Evolutionary conservation across 2,329 filamentous ascomycete species (phyloP), one percentile per base, ranked within the genome.

Genomic region (Magnaporthales sp.): DNA sequence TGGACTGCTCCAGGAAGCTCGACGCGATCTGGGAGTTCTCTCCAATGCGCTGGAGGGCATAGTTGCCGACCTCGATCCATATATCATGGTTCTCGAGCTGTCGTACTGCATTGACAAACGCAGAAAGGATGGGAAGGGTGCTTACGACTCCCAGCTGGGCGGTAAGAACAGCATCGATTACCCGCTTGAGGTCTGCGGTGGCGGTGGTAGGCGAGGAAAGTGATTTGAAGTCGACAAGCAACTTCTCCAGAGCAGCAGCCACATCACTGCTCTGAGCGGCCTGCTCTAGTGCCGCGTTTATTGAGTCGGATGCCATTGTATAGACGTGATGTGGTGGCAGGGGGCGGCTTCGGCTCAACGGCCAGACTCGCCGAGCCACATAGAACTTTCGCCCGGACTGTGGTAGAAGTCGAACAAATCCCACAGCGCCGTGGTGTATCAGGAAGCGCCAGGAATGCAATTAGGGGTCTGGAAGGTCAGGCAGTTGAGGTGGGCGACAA

Each of bases 1-100:
- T 91, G 72, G 91, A 88, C 77, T 96, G 92, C 76, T 98, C 93
- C 77, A 95, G 88, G 73, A 92, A 95, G 1, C 89, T 91, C 32
- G 75, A 90, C 78, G 78, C 89, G 56, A 74, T 68, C 30, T 75
- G 86, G 80, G 69, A 62, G 70, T 76, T 90, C 78, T 75, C 84
- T 76, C 79, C 74, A 65, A 97, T 84, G 60, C 87, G 81, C 64
- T 83, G 79, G 58, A 96, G 84, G n/a, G 91, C 85, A 74, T 90
- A 87, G 72, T 86, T 84, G 72, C 91, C 93, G 62, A 93, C 90
- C 70, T 88, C 85, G 72, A 96, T 90, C 79, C 89, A 90, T 69
- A 89, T 80, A 68, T 90, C 86, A 58, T 86, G 77, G 71, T 87
- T 84, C 51, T 83, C 77, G 27, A 24, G 11, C 67, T 93, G 80